Evolutionary conservation across 495 filamentous ascomycete species (phyloP), one percentile per base, ranked within the genome.

Genomic region (Glarea lozoyensis): DNA sequence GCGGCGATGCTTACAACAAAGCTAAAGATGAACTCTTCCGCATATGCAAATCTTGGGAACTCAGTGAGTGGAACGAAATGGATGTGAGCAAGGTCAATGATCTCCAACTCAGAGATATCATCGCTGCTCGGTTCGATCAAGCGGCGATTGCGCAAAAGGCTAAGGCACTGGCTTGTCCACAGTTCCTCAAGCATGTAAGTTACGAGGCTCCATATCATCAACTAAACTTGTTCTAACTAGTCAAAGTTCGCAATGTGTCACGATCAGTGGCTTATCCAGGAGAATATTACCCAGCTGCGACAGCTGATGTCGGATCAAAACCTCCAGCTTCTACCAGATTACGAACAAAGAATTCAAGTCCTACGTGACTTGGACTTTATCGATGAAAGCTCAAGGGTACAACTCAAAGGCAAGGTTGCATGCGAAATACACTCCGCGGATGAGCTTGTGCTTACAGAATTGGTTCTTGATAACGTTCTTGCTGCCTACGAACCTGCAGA

Each of bases 381-480:
- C 42, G 92, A 97, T 61, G 77, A 80, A 1, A 74, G 79, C 34
- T 79, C 74, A 24, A 78, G 88, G 34, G 90, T 97, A 23, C 82
- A 89, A 63, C 71, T 98, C 47, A 98, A 98, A 65, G 92, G 92
- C 60, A 94, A 96, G 64, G 92, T 98, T 22, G 92, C 92, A 13
- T 98, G 92, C 65, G 92, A 98, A 70, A 86, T 98, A 49, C 93
- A 97, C 66, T 95, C 90, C 3, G 88, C 90, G 13, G 92, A 95
- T 57, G 92, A 97, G 61, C 76, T 98, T n/a, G 88, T 97, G 6
- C 76, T 98, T 19, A 98, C 92, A 1, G 92, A 98, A 59, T 74
- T 98, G 3, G 81, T 98, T 36, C 78, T 98, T 12, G 93, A 98
- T 53, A 98, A 98, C 59, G 87, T 94, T 4, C 78, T 98, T 2